Percentiles rank a stretch among this genome's conserved stretches.
Conservation (phyloP, 2,329 filamentous ascomycete species). For the Aspergillus puulaauensis region DNA sequence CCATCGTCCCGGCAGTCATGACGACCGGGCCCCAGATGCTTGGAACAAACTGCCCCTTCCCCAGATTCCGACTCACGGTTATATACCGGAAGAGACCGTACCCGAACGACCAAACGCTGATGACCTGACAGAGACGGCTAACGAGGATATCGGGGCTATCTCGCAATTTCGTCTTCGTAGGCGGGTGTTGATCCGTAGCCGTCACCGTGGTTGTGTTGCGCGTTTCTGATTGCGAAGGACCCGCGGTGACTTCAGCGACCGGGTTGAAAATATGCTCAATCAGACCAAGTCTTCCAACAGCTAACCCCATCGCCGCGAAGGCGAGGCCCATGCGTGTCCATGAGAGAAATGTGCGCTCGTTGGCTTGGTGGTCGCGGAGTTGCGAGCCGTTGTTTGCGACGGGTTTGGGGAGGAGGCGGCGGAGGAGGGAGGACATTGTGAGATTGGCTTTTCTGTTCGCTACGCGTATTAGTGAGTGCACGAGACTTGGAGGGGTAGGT, state of each 20-base stretch:
- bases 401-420: slow-evolving; percentile 23
- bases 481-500: too few relatives aligned
- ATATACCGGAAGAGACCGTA: slow-evolving; percentile 29
- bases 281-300: slow-evolving; percentile 27
- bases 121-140: slow-evolving; percentile 20
- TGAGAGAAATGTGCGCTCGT: slow-evolving; percentile 35
- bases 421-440: slow-evolving; percentile 12
- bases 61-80: slow-evolving; percentile 25
- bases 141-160: background rate
- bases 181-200: background rate
- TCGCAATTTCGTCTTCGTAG: too few relatives aligned
- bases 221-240: too few relatives aligned
- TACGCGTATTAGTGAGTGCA: too few relatives aligned
- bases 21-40: slow-evolving; percentile 31
- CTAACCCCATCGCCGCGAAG: slow-evolving; percentile 31
- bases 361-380: slow-evolving; percentile 34
- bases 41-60: slow-evolving; percentile 27
- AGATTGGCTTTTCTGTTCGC: background rate
- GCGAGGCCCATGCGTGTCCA: slow-evolving; percentile 34
- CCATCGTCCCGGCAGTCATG: slow-evolving; percentile 22
- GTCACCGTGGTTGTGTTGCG: too few relatives aligned
- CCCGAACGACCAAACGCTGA: slow-evolving; percentile 29
- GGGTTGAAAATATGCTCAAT: slow-evolving; percentile 26
- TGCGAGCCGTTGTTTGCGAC: slow-evolving; percentile 31
- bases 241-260: too few relatives aligned